Percentiles rank a stretch among this genome's conserved stretches.
Conservation (phyloP, 179 eudicot species). For the Monotropa hypopitys region DNA sequence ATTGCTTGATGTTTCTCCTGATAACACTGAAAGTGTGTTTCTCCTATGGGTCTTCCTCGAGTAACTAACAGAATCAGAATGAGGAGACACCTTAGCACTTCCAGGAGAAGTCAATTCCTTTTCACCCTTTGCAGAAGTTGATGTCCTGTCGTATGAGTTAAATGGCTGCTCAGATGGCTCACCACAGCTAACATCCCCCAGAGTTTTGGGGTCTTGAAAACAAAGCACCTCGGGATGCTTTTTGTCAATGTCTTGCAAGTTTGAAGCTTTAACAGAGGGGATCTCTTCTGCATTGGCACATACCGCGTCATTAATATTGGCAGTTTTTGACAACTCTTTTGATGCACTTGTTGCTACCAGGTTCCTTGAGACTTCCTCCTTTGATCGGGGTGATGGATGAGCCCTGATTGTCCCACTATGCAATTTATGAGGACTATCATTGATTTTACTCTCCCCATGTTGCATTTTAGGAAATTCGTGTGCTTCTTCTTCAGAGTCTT, state of each 20-base stretch:
- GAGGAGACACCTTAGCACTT: conserved; percentile 22
- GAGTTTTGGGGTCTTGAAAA: conserved; percentile 8
- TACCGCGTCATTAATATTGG: conserved; percentile 10
- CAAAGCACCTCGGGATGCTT: conserved; percentile 17
- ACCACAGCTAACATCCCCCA: conserved; percentile 12
- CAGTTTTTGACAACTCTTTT: conserved; percentile 14
- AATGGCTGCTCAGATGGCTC: conserved; percentile 14
- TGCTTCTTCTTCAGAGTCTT: conserved; percentile 67
- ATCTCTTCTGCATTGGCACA: conserved; percentile 19
- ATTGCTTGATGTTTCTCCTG: conserved; percentile 11
- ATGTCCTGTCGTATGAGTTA: background rate
- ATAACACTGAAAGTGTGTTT: conserved; percentile 17
- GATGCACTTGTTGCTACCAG: conserved; percentile 17
- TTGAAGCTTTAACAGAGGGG: conserved; percentile 18
- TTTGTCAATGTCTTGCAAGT: conserved; percentile 8
- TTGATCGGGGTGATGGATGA: conserved; percentile 17
- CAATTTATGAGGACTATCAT: conserved; percentile 17
- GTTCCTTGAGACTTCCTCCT: conserved; percentile 17
- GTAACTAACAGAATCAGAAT: conserved; percentile 18
- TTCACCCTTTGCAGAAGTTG: conserved; percentile 11
- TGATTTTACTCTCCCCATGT: conserved; percentile 11
- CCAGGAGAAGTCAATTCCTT: conserved; percentile 14
- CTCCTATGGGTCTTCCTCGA: conserved; percentile 26
- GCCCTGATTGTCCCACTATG: conserved; percentile 15
- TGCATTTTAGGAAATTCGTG: conserved; percentile 16